Percentiles rank a stretch among this genome's conserved stretches.
Conservation (phyloP, 352 stramenopile species). For the Phytophthora melonis region DNA sequence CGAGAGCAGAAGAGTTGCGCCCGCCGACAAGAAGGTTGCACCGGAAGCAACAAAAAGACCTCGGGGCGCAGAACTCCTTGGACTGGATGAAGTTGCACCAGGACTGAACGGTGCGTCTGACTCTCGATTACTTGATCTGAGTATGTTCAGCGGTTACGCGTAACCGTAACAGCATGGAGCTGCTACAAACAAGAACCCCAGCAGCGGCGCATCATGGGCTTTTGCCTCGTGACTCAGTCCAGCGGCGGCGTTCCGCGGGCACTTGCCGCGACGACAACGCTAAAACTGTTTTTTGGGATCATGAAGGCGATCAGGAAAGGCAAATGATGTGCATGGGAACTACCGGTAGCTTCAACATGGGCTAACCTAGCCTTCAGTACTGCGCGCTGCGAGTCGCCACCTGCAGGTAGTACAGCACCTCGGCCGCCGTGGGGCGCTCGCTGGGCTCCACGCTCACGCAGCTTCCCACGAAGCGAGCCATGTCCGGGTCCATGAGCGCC, state of each 20-base stretch:
- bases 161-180: too few relatives aligned
- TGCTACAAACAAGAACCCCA: too few relatives aligned
- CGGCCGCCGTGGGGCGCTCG: conserved; percentile 31
- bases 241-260: too few relatives aligned
- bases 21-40: conserved; percentile 2
- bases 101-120: background rate
- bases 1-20: background rate
- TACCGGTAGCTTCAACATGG: too few relatives aligned
- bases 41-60: background rate
- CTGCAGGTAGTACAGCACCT: conserved; percentile 44
- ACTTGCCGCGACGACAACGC: too few relatives aligned
- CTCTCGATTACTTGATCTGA: conserved; percentile 19
- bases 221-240: too few relatives aligned
- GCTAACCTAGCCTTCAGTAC: conserved; percentile 6
- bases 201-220: too few relatives aligned
- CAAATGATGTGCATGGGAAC: too few relatives aligned
- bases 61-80: background rate
- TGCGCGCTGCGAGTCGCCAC: conserved; percentile 6
- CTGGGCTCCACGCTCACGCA: conserved; percentile 38
- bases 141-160: background rate
- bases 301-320: too few relatives aligned
- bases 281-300: too few relatives aligned
- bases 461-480: conserved; percentile 14
- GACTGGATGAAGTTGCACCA: background rate
- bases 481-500: conserved; percentile 19